Base-by-base conservation (phyloP, 1,284 basidiomycete genomes). In the Prillingera fragicola region DNA sequence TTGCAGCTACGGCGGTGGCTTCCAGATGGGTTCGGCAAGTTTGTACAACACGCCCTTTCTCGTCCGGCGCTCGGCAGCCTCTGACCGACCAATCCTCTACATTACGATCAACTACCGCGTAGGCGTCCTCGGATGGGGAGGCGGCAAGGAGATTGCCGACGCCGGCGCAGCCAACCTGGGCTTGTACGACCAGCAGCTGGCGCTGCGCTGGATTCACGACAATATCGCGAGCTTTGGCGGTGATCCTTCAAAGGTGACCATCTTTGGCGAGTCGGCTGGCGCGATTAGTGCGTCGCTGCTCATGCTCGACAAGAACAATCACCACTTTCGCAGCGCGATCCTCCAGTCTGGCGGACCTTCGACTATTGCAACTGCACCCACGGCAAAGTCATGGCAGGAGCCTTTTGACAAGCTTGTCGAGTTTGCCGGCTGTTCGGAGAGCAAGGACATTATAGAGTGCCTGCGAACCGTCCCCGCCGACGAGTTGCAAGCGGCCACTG, bases 201-300 rank as follows among this genome's bases (percentile, higher is more conserved):
- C 69, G 0, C 60, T 78, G 5, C 55, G 74, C 43, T 78, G 76
- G 76, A 69, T 77, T 1, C 69, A 74, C 27, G 33, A 68, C 38
- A 70, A 77, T 48, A 74, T 77, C 39, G 54, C 52, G 26, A 59
- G 57, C 2, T 77, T 76, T 46, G 76, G 76, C 5, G 77, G 77
- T n/a, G 68, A 77, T 48, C 55, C 60, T 13, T 46, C 52, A 15
- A 69, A 70, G 49, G 71, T 70, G 1, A 70, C 69, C 3, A 53
- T 71, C 19, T 62, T 62, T 50, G 71, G 72, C 12, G 61, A 72
- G 40, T 62, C 56, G 6, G 69, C 69, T 0, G 67, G 70, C 9
- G 65, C 64, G 14, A 67, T 69, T 36, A 48, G 56, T 10, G 62
- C 67, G 36, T 52, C 59, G 2, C 36, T 63, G 28, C 56, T 69